Percentiles rank a stretch among this genome's conserved stretches.
These are phyloP conservation scores for Silene latifolia DNA, from an alignment of 148 eudicot genomes.

Conservation along the genomic window DNA sequence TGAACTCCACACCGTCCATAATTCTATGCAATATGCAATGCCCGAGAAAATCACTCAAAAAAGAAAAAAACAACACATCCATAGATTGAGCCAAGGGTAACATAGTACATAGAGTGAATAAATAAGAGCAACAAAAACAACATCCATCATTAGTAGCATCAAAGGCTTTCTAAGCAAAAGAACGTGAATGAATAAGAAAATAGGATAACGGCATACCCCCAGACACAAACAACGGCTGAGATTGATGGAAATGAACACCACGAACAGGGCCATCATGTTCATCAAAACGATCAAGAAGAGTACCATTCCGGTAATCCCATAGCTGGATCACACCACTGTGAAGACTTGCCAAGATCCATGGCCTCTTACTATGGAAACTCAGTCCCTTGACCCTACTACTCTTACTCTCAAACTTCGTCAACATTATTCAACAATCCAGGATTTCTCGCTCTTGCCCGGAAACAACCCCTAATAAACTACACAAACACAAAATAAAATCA, in stretches of 20 bases:
- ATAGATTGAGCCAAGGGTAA: neutral
- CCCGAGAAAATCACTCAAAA: neutral
- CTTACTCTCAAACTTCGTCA: slow-evolving; percentile 94
- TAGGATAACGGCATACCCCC: slow-evolving; percentile 44
- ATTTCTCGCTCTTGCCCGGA: slow-evolving; percentile 18
- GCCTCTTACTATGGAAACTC: slow-evolving; percentile 83
- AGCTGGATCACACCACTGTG: slow-evolving; percentile 96
- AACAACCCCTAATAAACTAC: slow-evolving; percentile 13
- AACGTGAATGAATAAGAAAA: neutral
- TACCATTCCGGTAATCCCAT: slow-evolving; percentile 96
- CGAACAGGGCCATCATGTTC: slow-evolving; percentile 98
- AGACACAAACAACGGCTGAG: slow-evolving; percentile 87
- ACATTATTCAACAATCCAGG: slow-evolving; percentile 43
- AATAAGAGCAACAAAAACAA: neutral
- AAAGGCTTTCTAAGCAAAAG: neutral
- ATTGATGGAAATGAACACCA: slow-evolving; percentile 81
- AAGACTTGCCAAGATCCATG: slow-evolving; percentile 95
- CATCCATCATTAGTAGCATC: slow-evolving; percentile 6
- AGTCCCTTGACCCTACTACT: slow-evolving; percentile 93
- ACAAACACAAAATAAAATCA: neutral
- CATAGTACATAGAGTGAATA: neutral
- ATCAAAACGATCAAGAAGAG: slow-evolving; percentile 80
- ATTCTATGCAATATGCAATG: neutral
- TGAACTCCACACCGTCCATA: neutral
- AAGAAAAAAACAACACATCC: neutral